Conservation (phyloP, 768 basidiomycete genomes). For the Suillus spraguei region DNA sequence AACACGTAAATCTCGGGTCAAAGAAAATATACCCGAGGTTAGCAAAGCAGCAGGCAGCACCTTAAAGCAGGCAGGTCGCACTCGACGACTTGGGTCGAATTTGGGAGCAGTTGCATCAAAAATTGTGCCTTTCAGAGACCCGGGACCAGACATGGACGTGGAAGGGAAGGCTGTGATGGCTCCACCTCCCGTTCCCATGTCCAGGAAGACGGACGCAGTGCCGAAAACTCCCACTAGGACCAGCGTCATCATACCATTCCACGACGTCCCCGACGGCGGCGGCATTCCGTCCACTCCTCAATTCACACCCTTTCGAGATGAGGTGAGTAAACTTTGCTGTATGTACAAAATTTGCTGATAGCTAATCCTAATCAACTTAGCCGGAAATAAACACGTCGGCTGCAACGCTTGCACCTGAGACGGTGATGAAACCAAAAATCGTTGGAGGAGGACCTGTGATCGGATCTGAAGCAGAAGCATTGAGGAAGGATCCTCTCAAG, state of each 20-base stretch:
- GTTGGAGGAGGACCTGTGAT: slow-evolving; percentile 43
- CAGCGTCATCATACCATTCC: slow-evolving; percentile 40
- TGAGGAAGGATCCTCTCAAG: slow-evolving; percentile 80
- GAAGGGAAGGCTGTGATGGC: slow-evolving; percentile 28
- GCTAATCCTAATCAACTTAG: slow-evolving; percentile 19
- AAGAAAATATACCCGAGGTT: slow-evolving; percentile 75
- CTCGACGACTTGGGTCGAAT: slow-evolving; percentile 46
- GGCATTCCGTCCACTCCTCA: slow-evolving; percentile 49
- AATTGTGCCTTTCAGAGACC: slow-evolving; percentile 69
- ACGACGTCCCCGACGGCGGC: slow-evolving; percentile 35
- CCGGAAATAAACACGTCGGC: slow-evolving; percentile 26
- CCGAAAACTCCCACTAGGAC: slow-evolving; percentile 39
- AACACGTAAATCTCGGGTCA: slow-evolving; percentile 75
- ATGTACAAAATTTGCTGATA: slow-evolving; percentile 6
- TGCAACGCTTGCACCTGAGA: slow-evolving; percentile 44
- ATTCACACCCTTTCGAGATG: slow-evolving; percentile 76
- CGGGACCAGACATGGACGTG: slow-evolving; percentile 43
- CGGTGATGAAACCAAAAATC: slow-evolving; percentile 70
- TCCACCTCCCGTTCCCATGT: slow-evolving; percentile 39
- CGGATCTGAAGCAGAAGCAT: slow-evolving; percentile 72
- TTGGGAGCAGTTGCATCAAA: slow-evolving; percentile 45
- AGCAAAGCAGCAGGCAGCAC: slow-evolving; percentile 70
- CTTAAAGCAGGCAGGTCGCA: slow-evolving; percentile 60
- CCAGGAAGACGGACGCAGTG: slow-evolving; percentile 30
- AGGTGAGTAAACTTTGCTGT: slow-evolving; percentile 42